These are phyloP conservation scores for Epichloe glyceriae DNA, from an alignment of 2,329 filamentous ascomycete genomes.

Conservation along the genomic window DNA sequence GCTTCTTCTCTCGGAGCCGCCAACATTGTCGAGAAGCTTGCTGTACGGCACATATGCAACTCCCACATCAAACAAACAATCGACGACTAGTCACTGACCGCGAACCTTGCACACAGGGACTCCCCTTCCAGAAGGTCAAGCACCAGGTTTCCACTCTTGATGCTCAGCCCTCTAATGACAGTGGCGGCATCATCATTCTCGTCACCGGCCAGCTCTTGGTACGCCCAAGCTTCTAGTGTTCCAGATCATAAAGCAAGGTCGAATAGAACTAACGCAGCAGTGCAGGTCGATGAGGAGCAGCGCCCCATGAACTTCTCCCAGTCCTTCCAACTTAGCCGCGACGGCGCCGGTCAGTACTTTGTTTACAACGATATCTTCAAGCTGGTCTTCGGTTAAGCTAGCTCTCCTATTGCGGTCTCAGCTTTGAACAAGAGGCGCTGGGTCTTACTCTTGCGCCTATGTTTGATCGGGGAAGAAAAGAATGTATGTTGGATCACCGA, in stretches of 20 bases:
- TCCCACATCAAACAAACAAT: neutral
- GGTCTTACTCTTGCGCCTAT: neutral
- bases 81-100: constrained; percentile 2
- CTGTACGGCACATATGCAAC: constrained; percentile 37
- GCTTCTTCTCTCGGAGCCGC: constrained; percentile 48
- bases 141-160: constrained; percentile 70
- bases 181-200: constrained; percentile 67
- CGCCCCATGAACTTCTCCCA: constrained; percentile 86
- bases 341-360: constrained; percentile 58
- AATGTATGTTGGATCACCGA: neutral
- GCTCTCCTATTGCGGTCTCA: neutral
- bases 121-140: constrained; percentile 71
- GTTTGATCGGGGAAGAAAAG: neutral
- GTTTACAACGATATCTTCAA: constrained; percentile 95
- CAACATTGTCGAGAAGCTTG: constrained; percentile 68
- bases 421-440: neutral
- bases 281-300: constrained; percentile 71
- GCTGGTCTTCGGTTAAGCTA: constrained; percentile 54
- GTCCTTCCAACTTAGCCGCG: constrained; percentile 70
- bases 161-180: constrained; percentile 57
- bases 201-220: constrained; percentile 81
- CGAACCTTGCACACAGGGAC: constrained; percentile 33
- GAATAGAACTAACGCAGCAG: neutral
- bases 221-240: constrained; percentile 21
- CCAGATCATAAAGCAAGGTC: neutral